These are phyloP conservation scores for Nannochloris sp. DNA, from an alignment of 139 green algal species.

Conservation along the genomic window DNA sequence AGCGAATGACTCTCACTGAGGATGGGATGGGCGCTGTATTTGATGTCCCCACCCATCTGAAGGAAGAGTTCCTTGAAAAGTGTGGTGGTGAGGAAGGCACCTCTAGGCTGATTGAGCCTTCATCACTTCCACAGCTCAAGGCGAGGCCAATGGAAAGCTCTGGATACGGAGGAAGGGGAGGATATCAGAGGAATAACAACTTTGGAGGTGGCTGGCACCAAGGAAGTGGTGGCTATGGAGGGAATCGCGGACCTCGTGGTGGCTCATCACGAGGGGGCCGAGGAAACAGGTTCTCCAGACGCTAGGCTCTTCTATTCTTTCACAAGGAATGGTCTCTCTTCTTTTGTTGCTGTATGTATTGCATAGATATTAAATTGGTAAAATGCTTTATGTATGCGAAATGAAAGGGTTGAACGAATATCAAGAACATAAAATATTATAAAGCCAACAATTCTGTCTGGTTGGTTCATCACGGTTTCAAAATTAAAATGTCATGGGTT, in stretches of 20 bases:
- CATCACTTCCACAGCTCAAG: constrained; percentile 54
- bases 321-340: background rate
- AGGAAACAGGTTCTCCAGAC: background rate
- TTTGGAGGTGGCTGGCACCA: constrained; percentile 3
- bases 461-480: no score
- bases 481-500: no score
- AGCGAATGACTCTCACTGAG: constrained; percentile 73
- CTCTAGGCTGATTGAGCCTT: constrained; percentile 14
- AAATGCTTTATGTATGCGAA: background rate
- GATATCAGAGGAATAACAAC: constrained; percentile 9
- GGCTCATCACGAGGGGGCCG: background rate
- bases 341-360: background rate
- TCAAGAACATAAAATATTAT: no score
- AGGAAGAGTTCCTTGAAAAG: constrained; percentile 46
- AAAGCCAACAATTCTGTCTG: no score
- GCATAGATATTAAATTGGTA: background rate
- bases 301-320: background rate
- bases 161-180: constrained; percentile 16
- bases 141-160: constrained; percentile 13
- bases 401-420: no score
- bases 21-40: constrained; percentile 81
- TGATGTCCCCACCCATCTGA: constrained; percentile 65
- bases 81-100: constrained; percentile 17
- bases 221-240: constrained; percentile 1
- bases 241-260: constrained; percentile 4